Evolutionary conservation across 2,329 filamentous ascomycete species (phyloP).

Genomic region (Ophiognomonia clavigignenti-juglandacearum): DNA sequence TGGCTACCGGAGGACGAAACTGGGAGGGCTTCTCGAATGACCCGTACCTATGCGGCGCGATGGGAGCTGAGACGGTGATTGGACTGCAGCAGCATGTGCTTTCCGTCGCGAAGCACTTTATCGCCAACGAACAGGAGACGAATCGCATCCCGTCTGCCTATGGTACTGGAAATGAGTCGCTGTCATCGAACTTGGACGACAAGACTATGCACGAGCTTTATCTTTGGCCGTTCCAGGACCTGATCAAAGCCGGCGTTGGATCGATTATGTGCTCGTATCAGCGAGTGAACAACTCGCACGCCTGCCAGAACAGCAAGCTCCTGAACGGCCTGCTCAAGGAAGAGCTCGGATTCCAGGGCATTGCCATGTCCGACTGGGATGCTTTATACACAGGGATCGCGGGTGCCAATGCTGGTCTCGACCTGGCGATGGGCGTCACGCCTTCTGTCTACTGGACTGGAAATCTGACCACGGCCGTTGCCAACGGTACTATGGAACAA

Average conservation of each 20-base stretch:
- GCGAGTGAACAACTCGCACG: slow-evolving; percentile 68
- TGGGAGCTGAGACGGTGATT: slow-evolving; percentile 66
- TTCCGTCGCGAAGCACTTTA: slow-evolving; percentile 49
- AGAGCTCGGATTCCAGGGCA: slow-evolving; percentile 62
- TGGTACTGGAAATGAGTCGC: slow-evolving; percentile 46
- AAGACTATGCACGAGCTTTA: slow-evolving; percentile 60
- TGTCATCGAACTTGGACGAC: slow-evolving; percentile 51
- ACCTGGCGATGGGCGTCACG: slow-evolving; percentile 65
- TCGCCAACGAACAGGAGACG: slow-evolving; percentile 74
- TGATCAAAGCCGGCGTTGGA: slow-evolving; percentile 55
- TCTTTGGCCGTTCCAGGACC: slow-evolving; percentile 67
- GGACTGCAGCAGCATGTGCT: slow-evolving; percentile 54
- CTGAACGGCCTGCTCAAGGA: slow-evolving; percentile 65
- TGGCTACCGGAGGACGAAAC: slow-evolving; percentile 61
- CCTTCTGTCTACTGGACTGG: slow-evolving; percentile 55
- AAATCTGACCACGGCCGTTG: slow-evolving; percentile 68
- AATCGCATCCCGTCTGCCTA: slow-evolving; percentile 64
- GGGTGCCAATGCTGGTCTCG: slow-evolving; percentile 53
- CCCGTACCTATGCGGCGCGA: slow-evolving; percentile 64
- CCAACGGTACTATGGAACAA: slow-evolving; percentile 69
- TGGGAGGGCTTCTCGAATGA: slow-evolving; percentile 64
- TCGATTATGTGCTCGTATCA: slow-evolving; percentile 62
- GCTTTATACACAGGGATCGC: slow-evolving; percentile 57
- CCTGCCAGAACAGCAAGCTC: slow-evolving; percentile 65
- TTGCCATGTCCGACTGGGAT: slow-evolving; percentile 65